These are phyloP conservation scores for Saccharomycopsis babjevae DNA, from an alignment of 805 yeast genomes.

Conservation along the genomic window DNA sequence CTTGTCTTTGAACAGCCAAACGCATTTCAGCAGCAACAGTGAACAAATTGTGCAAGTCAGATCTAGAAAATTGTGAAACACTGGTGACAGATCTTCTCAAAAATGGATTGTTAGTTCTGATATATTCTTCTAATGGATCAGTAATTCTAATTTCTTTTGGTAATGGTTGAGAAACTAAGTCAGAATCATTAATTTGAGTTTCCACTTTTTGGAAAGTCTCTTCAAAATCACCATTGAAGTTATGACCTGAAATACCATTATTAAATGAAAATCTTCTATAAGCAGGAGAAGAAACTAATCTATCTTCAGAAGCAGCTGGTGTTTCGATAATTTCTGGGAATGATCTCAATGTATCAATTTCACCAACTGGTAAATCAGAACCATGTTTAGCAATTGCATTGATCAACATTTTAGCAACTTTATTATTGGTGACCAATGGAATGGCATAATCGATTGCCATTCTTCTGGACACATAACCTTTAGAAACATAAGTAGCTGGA, in stretches of 20 bases:
- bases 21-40: constrained; percentile 98
- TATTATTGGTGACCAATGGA: constrained; percentile 95
- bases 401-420: constrained; percentile 88
- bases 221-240: constrained; percentile 21
- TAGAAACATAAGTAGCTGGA: constrained; percentile 95
- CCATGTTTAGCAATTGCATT: constrained; percentile 78
- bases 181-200: constrained; percentile 50
- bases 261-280: constrained; percentile 15
- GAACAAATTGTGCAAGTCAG: constrained; percentile 85
- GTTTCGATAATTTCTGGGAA: constrained; percentile 7
- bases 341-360: constrained; percentile 16
- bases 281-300: constrained; percentile 3
- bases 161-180: constrained; percentile 63
- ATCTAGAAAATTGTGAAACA: constrained; percentile 77
- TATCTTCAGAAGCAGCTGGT: background rate
- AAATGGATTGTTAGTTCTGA: constrained; percentile 82
- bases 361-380: constrained; percentile 19
- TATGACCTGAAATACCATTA: background rate
- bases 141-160: constrained; percentile 67
- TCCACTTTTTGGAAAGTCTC: constrained; percentile 28
- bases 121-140: constrained; percentile 65
- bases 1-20: constrained; percentile 91
- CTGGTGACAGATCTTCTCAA: constrained; percentile 79
- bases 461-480: constrained; percentile 97
- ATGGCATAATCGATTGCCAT: constrained; percentile 99